These are phyloP conservation scores for Aspergillus affinis DNA, from an alignment of 495 filamentous ascomycete species.

Conservation along the genomic window DNA sequence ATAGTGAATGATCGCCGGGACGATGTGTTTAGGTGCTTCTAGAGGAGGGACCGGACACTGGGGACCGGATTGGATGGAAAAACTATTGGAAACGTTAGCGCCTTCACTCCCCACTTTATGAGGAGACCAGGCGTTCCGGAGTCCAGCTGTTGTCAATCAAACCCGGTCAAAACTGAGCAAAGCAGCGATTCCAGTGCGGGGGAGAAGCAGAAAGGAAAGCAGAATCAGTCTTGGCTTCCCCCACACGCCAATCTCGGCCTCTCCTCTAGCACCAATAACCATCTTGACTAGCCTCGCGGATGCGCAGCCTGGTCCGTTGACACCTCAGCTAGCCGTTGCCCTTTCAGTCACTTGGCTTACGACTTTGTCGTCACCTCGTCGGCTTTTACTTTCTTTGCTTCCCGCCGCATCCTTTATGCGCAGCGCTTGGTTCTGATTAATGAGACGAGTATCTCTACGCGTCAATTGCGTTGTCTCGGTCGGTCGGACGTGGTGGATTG, in stretches of 20 bases:
- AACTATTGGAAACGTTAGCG: background rate
- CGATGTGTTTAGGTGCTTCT: background rate
- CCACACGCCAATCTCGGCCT: no score
- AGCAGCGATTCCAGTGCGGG: background rate
- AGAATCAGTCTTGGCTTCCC: no score
- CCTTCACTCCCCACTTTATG: background rate
- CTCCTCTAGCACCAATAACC: no score
- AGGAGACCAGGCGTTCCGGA: background rate
- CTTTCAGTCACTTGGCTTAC: background rate
- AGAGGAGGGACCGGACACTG: no score
- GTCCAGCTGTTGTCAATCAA: no score
- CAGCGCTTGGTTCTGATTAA: background rate
- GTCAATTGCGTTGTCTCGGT: background rate
- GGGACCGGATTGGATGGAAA: background rate
- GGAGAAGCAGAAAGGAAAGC: background rate
- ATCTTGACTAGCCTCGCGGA: background rate
- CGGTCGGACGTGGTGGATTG: background rate
- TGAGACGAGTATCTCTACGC: background rate
- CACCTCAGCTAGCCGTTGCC: background rate
- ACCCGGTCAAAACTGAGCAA: background rate
- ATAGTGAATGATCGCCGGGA: background rate
- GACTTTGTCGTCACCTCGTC: background rate
- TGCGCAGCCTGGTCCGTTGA: background rate
- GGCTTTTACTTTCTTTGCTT: background rate
- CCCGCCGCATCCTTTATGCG: background rate